Conservation (phyloP, 805 yeast species). For the Yarrowia yakushimensis region DNA sequence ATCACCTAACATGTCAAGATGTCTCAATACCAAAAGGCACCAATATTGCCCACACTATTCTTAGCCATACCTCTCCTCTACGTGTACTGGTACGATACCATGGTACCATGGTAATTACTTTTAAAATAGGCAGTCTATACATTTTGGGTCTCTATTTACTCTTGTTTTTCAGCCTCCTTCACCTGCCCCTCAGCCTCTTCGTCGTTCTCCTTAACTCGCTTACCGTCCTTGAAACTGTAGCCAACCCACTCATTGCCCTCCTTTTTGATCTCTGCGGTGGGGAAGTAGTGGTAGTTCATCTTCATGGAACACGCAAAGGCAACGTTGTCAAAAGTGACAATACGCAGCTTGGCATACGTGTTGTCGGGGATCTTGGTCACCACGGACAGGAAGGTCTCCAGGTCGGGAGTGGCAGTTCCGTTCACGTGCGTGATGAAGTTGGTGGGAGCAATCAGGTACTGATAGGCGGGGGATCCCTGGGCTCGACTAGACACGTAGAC, state of each 20-base stretch:
- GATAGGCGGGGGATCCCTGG: conserved; percentile 82
- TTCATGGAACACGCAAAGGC: conserved; percentile 83
- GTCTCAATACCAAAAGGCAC: too few relatives aligned
- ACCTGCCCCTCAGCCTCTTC: conserved; percentile 26
- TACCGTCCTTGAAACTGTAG: conserved; percentile 41
- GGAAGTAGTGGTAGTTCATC: conserved; percentile 84
- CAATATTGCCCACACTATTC: too few relatives aligned
- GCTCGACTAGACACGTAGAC: conserved; percentile 77
- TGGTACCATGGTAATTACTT: too few relatives aligned
- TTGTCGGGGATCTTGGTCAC: conserved; percentile 72
- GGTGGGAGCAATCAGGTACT: conserved; percentile 72
- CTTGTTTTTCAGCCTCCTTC: conserved; percentile 26
- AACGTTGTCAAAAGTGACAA: conserved; percentile 79
- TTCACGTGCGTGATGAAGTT: conserved; percentile 88
- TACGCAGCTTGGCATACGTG: conserved; percentile 73
- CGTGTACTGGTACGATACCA: too few relatives aligned
- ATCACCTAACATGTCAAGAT: too few relatives aligned
- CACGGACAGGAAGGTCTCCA: conserved; percentile 62
- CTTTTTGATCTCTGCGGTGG: conserved; percentile 48
- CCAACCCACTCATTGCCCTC: conserved; percentile 53
- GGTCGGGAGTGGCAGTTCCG: conserved; percentile 65
- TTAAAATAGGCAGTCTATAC: background rate
- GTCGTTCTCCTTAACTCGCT: conserved; percentile 26
- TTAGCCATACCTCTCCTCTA: too few relatives aligned
- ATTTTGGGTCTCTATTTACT: conserved; percentile 20